Base-by-base conservation (phyloP, 495 filamentous ascomycete species). In the Antarctomyces pellizariae region DNA sequence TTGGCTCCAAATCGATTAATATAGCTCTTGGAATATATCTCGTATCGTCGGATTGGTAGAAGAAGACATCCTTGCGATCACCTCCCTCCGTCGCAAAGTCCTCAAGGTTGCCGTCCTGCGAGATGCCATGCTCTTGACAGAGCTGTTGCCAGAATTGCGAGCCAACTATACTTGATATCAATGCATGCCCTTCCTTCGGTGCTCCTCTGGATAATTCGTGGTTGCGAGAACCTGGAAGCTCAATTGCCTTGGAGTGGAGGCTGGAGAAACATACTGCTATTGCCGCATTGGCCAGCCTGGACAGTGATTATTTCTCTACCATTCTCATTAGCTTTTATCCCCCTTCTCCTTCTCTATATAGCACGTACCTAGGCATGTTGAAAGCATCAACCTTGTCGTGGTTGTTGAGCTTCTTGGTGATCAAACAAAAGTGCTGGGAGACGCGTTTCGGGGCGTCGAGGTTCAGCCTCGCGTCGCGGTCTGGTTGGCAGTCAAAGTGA, bases 261-360 rank as follows among this genome's bases (percentile, higher is more conserved):
- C 5, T 13, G 24, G 24, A 9, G 26, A 24, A 13, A 70, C 75
- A 56, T 46, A 91, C 82, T 80, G 59, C 80, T 93, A 51, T 97
- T 97, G 62, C 86, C 86, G 66, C 86, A 97, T 51, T 97, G 86
- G 62, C 86, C 86, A 29, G 89, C 83, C 55, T 97, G 86, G 35
- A 97, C 75, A 19, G 89, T 97, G 50, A 97, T 97, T 45, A 97
- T 95, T 65, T 97, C 86, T 53, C 86, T 95, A 29, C n/a, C 21
- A 7, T 17, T 28, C 4, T 16, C 25, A 11, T 43, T 31, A 46
- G 31, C 26, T 14, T n/a, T n/a, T n/a, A n/a, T n/a, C n/a, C n/a
- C n/a, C n/a, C n/a, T n/a, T n/a, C n/a, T n/a, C n/a, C n/a, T n/a
- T n/a, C n/a, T n/a, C n/a, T n/a, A n/a, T n/a, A n/a, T n/a, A n/a